Conservation (phyloP, 306 rosid genomes). For the Ammopiptanthus mongolicus region DNA sequence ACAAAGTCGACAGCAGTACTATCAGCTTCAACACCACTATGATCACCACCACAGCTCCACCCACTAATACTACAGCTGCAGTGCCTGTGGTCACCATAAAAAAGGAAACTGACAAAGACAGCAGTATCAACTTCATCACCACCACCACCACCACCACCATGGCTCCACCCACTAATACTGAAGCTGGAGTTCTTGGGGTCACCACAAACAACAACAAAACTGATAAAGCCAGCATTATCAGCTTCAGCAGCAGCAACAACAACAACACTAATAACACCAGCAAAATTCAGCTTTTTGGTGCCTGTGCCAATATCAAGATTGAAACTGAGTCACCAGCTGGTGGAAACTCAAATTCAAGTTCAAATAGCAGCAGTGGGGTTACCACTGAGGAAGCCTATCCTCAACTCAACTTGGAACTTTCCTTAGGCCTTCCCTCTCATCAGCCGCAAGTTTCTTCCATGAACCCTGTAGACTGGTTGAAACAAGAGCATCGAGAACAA, state of each 20-base stretch:
- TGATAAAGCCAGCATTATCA: background rate
- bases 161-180: background rate
- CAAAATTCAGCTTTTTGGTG: background rate
- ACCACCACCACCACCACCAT: background rate
- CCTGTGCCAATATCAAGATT: background rate
- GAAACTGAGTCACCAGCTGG: background rate
- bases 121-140: background rate
- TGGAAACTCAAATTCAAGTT: constrained; percentile 31
- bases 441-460: background rate
- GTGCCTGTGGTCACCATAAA: too few relatives aligned
- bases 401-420: constrained; percentile 45
- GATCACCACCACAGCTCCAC: too few relatives aligned
- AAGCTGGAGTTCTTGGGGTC: background rate
- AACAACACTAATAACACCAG: too few relatives aligned
- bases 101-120: too few relatives aligned
- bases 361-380: constrained; percentile 30
- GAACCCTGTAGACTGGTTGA: too few relatives aligned
- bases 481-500: too few relatives aligned
- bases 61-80: too few relatives aligned
- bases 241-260: background rate
- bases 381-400: constrained; percentile 20
- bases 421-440: constrained; percentile 37
- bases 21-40: background rate
- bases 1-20: background rate
- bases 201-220: background rate